These are phyloP conservation scores for Plasmopara viticola DNA, from an alignment of 352 stramenopile species.

Conservation along the genomic window DNA sequence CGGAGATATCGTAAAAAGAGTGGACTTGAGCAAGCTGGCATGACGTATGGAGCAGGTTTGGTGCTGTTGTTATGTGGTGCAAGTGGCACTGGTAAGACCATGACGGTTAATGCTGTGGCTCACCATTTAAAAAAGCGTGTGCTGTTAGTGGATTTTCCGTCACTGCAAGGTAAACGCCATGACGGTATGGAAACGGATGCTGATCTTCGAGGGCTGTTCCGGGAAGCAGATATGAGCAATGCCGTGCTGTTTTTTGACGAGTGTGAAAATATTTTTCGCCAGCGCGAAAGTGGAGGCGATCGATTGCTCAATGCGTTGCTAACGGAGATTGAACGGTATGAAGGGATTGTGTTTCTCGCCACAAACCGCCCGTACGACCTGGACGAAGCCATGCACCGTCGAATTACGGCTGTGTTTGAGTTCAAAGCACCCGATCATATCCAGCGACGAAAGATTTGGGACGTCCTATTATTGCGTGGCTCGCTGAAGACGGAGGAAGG, in stretches of 20 bases:
- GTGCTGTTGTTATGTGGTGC: constrained; percentile 78
- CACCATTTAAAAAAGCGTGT: constrained; percentile 83
- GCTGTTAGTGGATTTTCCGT: constrained; percentile 84
- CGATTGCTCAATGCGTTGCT: constrained; percentile 76
- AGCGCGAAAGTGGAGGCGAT: constrained; percentile 75
- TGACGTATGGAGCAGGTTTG: constrained; percentile 71
- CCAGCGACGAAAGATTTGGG: constrained; percentile 80
- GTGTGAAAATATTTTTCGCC: constrained; percentile 85
- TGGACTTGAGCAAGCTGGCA: constrained; percentile 58
- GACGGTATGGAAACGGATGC: constrained; percentile 72
- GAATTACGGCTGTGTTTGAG: constrained; percentile 86
- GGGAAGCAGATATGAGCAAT: constrained; percentile 87
- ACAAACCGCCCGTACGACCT: constrained; percentile 86
- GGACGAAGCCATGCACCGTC: constrained; percentile 87
- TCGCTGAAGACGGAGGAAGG: constrained; percentile 46
- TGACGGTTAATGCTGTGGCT: constrained; percentile 86
- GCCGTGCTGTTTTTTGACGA: constrained; percentile 88
- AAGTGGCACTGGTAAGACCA: constrained; percentile 87
- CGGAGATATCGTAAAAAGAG: constrained; percentile 74
- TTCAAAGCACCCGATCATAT: constrained; percentile 83
- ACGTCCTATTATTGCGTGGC: constrained; percentile 51
- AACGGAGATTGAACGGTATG: constrained; percentile 85
- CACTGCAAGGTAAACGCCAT: constrained; percentile 71
- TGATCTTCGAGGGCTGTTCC: constrained; percentile 78
- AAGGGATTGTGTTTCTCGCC: constrained; percentile 85